Evolutionary conservation across 2,329 filamentous ascomycete genomes (phyloP).

Genomic region (Alternaria postmessia): DNA sequence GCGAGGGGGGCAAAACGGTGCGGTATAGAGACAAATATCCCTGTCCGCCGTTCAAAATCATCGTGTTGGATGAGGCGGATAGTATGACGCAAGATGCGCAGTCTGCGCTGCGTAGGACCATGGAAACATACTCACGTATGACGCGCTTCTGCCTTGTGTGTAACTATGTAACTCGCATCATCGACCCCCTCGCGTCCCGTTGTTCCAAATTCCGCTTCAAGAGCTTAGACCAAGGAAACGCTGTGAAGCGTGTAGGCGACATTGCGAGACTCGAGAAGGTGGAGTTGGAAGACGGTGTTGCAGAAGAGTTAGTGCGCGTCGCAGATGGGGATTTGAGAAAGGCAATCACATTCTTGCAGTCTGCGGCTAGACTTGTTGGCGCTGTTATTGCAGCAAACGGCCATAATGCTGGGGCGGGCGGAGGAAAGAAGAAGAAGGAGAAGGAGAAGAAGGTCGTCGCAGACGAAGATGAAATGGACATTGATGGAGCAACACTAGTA

Average conservation of each 20-base stretch:
- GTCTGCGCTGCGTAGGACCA: slow-evolving; percentile 88
- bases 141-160: slow-evolving; percentile 97
- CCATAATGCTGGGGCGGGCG: slow-evolving; percentile 28
- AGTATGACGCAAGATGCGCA: slow-evolving; percentile 99
- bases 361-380: slow-evolving; percentile 86
- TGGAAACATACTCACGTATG: slow-evolving; percentile 98
- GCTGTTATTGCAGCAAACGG: slow-evolving; percentile 53
- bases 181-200: slow-evolving; percentile 90
- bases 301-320: slow-evolving; percentile 84
- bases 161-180: slow-evolving; percentile 98
- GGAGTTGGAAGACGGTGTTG: slow-evolving; percentile 75
- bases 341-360: slow-evolving; percentile 95
- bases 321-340: slow-evolving; percentile 95
- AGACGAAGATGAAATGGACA: slow-evolving; percentile 62
- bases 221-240: slow-evolving; percentile 86
- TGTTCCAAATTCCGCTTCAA: slow-evolving; percentile 99
- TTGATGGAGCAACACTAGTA: slow-evolving; percentile 37
- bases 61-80: slow-evolving; percentile 97
- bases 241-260: slow-evolving; percentile 77
- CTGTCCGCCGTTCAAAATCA: slow-evolving; percentile 98
- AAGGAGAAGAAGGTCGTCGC: slow-evolving; percentile 57
- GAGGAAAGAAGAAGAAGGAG: slow-evolving; percentile 55
- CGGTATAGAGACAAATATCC: slow-evolving; percentile 74
- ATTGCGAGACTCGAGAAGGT: slow-evolving; percentile 86
- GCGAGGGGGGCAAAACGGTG: slow-evolving; percentile 35